A percentile compares a stretch with the other conserved stretches of the same genome.
phyloP scores from a whole-genome alignment of 495 filamentous ascomycete species.

The Lentithecium fluviatile region DNA sequence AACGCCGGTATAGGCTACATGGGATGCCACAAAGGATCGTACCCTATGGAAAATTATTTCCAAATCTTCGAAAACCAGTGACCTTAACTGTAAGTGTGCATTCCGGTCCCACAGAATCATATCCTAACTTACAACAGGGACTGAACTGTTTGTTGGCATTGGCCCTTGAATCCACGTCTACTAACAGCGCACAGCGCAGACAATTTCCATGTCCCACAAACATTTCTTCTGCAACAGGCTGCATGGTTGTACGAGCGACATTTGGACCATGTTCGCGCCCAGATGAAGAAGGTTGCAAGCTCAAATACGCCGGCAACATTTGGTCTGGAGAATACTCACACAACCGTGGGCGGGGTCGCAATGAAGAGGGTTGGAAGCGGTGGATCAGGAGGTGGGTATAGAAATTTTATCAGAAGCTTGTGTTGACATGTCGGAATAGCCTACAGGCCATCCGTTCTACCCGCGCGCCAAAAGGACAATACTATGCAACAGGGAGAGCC shows the following conservation, averaged over 20 bases:
- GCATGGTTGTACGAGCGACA: constrained; percentile 94
- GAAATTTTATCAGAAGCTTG: neutral
- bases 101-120: neutral
- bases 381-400: constrained; percentile 45
- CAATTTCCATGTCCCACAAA: constrained; percentile 70
- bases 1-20: constrained; percentile 54
- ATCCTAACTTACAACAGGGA: constrained; percentile 61
- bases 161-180: neutral
- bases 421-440: constrained; percentile 46
- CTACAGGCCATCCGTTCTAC: constrained; percentile 59
- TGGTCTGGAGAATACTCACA: constrained; percentile 43
- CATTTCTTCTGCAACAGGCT: constrained; percentile 90
- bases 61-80: constrained; percentile 64
- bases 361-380: constrained; percentile 59
- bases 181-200: constrained; percentile 50
- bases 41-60: constrained; percentile 89
- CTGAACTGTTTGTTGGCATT: constrained; percentile 63
- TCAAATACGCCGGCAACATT: constrained; percentile 50
- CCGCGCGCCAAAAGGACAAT: constrained; percentile 61
- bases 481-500: constrained; percentile 52
- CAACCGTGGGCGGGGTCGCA: constrained; percentile 50
- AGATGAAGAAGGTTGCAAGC: constrained; percentile 75
- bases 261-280: constrained; percentile 80
- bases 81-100: constrained; percentile 71
- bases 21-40: constrained; percentile 79